Evolutionary conservation across 1,139 yeast species (phyloP).

Genomic region (Suzukiozyma palmioleophila): DNA sequence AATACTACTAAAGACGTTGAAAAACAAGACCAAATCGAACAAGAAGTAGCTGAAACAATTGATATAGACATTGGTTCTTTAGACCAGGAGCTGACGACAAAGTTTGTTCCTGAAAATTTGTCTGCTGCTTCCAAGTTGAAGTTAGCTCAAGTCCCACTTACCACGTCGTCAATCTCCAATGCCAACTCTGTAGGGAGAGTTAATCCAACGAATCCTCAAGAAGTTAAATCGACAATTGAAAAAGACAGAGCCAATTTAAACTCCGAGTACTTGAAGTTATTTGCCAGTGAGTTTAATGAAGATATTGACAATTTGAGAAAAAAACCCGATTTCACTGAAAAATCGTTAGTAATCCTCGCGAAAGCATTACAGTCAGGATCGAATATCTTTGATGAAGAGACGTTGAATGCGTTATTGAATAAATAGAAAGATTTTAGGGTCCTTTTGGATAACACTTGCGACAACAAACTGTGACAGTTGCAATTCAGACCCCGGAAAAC

Average conservation of each 20-base stretch:
- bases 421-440: not conserved
- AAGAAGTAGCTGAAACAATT: conserved; percentile 14
- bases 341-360: conserved; percentile 59
- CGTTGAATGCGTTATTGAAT: conserved; percentile 39
- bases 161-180: conserved; percentile 20
- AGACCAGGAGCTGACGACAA: conserved; percentile 4
- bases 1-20: conserved; percentile 8
- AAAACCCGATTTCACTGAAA: conserved; percentile 59
- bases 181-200: conserved; percentile 14
- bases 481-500: too few relatives aligned
- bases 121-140: conserved; percentile 19
- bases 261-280: conserved; percentile 48
- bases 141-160: conserved; percentile 24
- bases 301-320: conserved; percentile 61
- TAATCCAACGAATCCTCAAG: conserved; percentile 16
- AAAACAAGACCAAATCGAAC: conserved; percentile 19
- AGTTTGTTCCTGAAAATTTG: conserved; percentile 13
- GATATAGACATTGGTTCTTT: conserved; percentile 31
- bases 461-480: too few relatives aligned
- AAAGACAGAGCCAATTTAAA: conserved; percentile 40
- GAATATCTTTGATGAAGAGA: conserved; percentile 62
- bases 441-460: too few relatives aligned
- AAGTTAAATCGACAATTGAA: conserved; percentile 19
- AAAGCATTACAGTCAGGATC: conserved; percentile 63
- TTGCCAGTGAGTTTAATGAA: conserved; percentile 57